Percentiles rank a stretch among this genome's conserved stretches.
phyloP scores from a whole-genome alignment of 441 rosid genomes.

The Croton setiger region DNA sequence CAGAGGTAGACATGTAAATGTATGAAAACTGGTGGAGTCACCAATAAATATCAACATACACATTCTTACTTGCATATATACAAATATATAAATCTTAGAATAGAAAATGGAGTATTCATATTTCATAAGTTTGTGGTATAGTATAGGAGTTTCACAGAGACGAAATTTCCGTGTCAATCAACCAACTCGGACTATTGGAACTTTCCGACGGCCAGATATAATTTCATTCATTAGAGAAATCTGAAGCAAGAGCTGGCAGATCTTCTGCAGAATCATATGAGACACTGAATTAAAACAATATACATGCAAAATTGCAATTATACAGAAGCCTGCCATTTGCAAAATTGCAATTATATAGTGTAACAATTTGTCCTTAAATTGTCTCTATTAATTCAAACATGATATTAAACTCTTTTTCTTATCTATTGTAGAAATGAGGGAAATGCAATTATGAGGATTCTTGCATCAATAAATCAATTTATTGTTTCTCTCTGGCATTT shows the following conservation, averaged over 20 bases:
- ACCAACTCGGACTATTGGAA: conserved; percentile 48
- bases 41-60: background rate
- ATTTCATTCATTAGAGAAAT: conserved; percentile 46
- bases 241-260: conserved; percentile 46
- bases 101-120: background rate
- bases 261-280: conserved; percentile 42
- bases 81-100: background rate
- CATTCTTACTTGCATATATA: too few species aligned
- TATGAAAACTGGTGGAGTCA: conserved; percentile 8
- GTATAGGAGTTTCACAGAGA: background rate
- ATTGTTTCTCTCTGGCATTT: background rate
- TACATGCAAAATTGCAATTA: too few species aligned
- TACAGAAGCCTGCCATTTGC: too few species aligned
- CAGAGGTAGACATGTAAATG: too few species aligned
- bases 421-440: too few species aligned
- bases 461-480: too few species aligned
- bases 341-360: too few species aligned
- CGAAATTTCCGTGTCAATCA: conserved; percentile 13
- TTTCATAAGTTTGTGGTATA: too few species aligned
- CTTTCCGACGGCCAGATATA: conserved; percentile 40
- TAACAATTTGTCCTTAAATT: too few species aligned
- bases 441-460: too few species aligned
- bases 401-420: too few species aligned
- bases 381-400: background rate
- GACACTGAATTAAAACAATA: too few species aligned